phyloP scores from a whole-genome alignment of 208 protist genomes.

The Leishmania guyanensis region DNA sequence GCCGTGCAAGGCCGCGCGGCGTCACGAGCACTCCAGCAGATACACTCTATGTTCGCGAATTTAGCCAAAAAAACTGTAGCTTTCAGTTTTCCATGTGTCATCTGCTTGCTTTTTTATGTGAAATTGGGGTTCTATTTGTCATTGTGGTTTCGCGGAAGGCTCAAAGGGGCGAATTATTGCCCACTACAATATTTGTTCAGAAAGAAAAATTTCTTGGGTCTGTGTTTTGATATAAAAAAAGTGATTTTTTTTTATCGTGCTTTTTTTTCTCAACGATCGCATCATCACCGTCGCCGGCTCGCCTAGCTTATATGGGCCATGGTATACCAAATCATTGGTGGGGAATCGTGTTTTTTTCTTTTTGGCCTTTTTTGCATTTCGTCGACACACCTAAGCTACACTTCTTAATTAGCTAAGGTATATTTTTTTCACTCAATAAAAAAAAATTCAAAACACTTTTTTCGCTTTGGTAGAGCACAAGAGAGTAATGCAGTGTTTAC shows the following conservation, averaged over 20 bases:
- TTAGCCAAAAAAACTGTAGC: background rate
- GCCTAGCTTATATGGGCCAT: background rate
- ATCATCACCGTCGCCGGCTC: background rate
- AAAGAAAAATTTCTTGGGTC: background rate
- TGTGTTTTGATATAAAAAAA: background rate
- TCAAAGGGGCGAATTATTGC: background rate
- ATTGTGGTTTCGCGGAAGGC: background rate
- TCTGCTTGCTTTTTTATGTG: background rate
- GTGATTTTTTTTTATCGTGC: background rate
- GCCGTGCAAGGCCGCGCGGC: background rate
- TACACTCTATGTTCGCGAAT: background rate
- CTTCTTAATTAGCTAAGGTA: background rate
- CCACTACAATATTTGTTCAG: slow-evolving; percentile 7
- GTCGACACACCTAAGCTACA: background rate
- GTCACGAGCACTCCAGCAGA: background rate
- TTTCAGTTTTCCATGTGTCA: background rate
- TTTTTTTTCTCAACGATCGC: background rate
- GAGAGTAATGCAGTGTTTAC: background rate
- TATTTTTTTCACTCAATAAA: slow-evolving; percentile 15
- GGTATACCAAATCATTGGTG: background rate
- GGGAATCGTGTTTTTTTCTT: slow-evolving; percentile 2
- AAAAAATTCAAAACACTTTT: slow-evolving; percentile 3
- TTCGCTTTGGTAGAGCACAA: background rate
- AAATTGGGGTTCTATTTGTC: background rate
- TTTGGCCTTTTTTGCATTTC: slow-evolving; percentile 8